phyloP scores from a whole-genome alignment of 257 asterid species.

The Scutellaria barbata region DNA sequence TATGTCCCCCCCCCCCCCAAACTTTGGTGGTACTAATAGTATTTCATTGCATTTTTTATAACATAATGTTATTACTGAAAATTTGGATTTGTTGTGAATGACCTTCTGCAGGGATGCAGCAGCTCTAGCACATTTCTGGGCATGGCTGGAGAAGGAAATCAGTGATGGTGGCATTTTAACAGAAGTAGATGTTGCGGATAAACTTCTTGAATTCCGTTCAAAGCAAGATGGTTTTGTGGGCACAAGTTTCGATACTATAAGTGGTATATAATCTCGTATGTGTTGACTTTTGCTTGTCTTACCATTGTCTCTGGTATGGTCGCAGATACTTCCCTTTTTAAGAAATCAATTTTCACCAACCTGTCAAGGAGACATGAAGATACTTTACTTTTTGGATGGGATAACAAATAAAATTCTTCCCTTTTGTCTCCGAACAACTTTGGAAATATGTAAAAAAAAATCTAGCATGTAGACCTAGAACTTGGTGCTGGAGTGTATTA shows the following conservation, averaged over 20 bases:
- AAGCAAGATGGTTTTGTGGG: conserved; percentile 83
- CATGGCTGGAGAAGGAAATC: conserved; percentile 92
- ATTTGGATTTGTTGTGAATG: conserved; percentile 19
- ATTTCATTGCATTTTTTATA: conserved; percentile 1
- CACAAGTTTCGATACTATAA: conserved; percentile 96
- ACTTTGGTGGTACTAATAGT: conserved; percentile 7
- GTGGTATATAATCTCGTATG: conserved; percentile 61
- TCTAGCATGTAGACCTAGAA: no score
- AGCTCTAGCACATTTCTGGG: conserved; percentile 93
- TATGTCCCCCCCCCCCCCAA: not conserved
- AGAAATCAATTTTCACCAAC: not conserved
- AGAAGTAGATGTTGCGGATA: conserved; percentile 81
- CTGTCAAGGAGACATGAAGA: not conserved
- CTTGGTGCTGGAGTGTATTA: no score
- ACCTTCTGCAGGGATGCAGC: conserved; percentile 82
- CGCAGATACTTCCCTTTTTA: conserved; percentile 14
- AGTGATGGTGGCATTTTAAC: conserved; percentile 56
- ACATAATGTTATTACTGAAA: conserved; percentile 1
- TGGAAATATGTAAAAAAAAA: no score
- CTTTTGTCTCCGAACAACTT: no score
- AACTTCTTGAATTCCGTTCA: conserved; percentile 90
- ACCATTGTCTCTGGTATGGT: conserved; percentile 5
- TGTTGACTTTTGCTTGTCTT: conserved; percentile 29
- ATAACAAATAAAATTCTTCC: no score
- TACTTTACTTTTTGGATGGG: no score